phyloP scores from a whole-genome alignment of 371 early-diverging fungal species.

The Thermomucor indicae-seudaticae region DNA sequence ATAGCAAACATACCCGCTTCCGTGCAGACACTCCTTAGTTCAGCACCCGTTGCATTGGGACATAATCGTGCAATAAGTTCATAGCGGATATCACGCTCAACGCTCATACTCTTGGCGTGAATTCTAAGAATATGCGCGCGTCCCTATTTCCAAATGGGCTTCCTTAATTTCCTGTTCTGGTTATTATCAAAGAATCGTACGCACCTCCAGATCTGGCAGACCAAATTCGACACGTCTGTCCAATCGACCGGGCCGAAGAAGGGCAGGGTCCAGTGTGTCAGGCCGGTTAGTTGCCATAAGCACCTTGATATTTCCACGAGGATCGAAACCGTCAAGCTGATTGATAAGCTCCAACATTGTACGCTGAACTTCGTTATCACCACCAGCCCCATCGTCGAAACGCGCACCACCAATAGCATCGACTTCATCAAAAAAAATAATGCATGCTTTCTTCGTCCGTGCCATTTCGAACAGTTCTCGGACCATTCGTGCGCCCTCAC shows the following conservation, averaged over 20 bases:
- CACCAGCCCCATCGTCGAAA: conserved; percentile 81
- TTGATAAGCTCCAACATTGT: conserved; percentile 99
- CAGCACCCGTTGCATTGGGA: conserved; percentile 97
- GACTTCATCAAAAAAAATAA: conserved; percentile 99
- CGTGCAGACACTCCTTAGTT: conserved; percentile 99
- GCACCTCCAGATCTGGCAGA: conserved; percentile 88
- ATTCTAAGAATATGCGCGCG: conserved; percentile 99
- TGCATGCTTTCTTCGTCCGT: conserved; percentile 71
- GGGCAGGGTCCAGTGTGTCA: conserved; percentile 98
- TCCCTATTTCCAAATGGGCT: conserved; percentile 46
- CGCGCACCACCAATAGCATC: conserved; percentile 99
- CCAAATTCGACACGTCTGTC: conserved; percentile 99
- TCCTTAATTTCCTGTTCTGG: neutral
- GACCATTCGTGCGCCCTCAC: conserved; percentile 99
- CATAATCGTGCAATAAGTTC: conserved; percentile 94
- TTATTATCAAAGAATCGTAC: neutral
- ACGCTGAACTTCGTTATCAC: conserved; percentile 96
- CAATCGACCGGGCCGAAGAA: conserved; percentile 97
- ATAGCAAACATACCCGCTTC: conserved; percentile 99
- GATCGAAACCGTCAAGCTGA: conserved; percentile 99
- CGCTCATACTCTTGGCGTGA: conserved; percentile 99
- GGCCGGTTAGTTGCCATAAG: conserved; percentile 99
- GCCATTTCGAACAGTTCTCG: conserved; percentile 99
- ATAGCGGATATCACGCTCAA: conserved; percentile 97
- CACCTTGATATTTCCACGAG: conserved; percentile 98